Base-by-base conservation (phyloP, 495 filamentous ascomycete species). In the Physcia stellaris region DNA sequence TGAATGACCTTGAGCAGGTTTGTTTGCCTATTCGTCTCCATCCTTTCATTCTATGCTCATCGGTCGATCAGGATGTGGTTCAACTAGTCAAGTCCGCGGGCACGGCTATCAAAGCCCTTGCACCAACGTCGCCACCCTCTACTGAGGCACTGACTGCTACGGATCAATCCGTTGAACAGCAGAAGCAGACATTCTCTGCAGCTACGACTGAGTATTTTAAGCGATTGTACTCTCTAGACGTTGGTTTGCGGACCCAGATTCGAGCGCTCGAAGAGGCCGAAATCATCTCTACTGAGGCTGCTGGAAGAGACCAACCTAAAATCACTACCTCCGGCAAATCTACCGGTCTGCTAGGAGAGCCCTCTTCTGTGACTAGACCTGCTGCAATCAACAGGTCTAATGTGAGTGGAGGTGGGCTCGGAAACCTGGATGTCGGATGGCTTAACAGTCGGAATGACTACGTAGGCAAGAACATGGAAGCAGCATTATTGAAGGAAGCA, bases 391-490 rank as follows among this genome's bases (percentile, higher is more conserved):
- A 15, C 3, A 54, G 45, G 28, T 34, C 22, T 27, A 20, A 59
- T 1, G 60, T 70, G 46, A 59, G 70, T 40, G 62, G 67, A 37
- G 71, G 72, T 6, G 64, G 69, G 36, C 61, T 78, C 13, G 77
- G 77, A 3, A 59, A 60, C 19, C 58, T 88, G 32, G 86, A 94
- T 56, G 73, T 90, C 11, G 84, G 85, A 35, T 80, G 77, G 73
- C 60, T 94, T 50, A 94, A 94, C 49, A 80, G 79, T 57, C 71
- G 83, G 41, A 80, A 78, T 42, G 76, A 80, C 45, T 77, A 74
- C 22, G 77, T 87, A 12, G 81, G 76, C 29, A 76, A 71, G 49
- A 77, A 81, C 41, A 84, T 81, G 67, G 83, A 90, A 53, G 68
- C 69, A 10, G 83, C 90, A 60, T 51, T 90, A 36, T 83, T 83